These are phyloP conservation scores for Inonotus obliquus DNA, from an alignment of 1,284 basidiomycete species.

Conservation along the genomic window DNA sequence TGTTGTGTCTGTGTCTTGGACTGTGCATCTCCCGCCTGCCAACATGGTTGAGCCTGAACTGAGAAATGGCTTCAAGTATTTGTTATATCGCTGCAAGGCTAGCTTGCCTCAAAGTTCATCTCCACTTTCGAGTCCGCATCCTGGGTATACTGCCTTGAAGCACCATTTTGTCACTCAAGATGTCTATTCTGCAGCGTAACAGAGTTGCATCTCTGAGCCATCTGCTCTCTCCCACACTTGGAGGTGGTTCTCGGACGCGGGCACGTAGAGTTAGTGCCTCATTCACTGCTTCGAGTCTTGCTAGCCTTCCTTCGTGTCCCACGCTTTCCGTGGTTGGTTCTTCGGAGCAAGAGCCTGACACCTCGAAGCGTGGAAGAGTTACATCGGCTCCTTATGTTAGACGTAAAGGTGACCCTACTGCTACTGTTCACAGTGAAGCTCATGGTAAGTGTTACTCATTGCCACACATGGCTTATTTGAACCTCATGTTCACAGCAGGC, in stretches of 20 bases:
- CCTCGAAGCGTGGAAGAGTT: not conserved
- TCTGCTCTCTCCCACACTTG: constrained; percentile 2
- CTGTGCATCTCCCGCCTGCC: not conserved
- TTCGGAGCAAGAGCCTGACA: not conserved
- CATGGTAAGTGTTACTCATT: constrained; percentile 14
- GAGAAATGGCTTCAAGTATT: not conserved
- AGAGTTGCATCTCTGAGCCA: not conserved
- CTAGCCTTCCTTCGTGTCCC: constrained; percentile 5
- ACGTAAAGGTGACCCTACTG: constrained; percentile 7
- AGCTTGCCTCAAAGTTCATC: not conserved
- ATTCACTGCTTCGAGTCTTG: not conserved
- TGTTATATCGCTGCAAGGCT: not conserved
- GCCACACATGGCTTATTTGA: constrained; percentile 1
- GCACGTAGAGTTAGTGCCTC: not conserved
- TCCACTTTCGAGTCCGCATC: not conserved
- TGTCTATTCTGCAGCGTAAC: constrained; percentile 2
- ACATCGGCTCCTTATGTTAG: constrained; percentile 4
- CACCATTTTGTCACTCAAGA: not conserved
- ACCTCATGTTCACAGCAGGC: constrained; percentile 9
- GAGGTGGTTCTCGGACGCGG: not conserved
- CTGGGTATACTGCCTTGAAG: not conserved
- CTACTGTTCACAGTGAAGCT: constrained; percentile 3
- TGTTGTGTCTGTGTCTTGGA: not conserved
- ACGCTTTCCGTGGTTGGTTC: not conserved
- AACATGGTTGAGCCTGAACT: not conserved